Percentiles rank a stretch among this genome's conserved stretches.
Evolutionary conservation across 75 land plant species (phyloP).

Genomic region (Pinus tabuliformis): DNA sequence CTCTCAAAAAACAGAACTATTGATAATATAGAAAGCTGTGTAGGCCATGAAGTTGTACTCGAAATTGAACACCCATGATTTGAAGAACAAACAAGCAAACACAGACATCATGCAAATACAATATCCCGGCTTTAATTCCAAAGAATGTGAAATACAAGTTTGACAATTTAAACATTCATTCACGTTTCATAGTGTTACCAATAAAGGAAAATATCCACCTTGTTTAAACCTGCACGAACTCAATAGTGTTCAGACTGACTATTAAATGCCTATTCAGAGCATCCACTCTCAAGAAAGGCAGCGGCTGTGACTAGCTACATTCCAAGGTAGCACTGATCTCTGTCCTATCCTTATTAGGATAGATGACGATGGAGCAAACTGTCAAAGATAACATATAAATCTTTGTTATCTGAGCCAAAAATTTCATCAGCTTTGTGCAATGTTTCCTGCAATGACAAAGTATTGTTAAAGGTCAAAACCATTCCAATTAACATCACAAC

Average conservation of each 20-base stretch:
- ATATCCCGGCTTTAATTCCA: not conserved
- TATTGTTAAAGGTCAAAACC: not conserved
- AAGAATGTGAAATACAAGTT: not conserved
- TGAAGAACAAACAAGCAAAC: not conserved
- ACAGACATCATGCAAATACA: not conserved
- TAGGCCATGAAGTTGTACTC: too few species aligned
- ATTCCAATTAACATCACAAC: not conserved
- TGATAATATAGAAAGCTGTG: not conserved
- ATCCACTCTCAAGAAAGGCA: too few species aligned
- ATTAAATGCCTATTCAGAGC: not conserved
- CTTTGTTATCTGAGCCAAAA: conserved; percentile 84
- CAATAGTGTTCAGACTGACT: not conserved
- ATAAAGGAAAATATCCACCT: not conserved
- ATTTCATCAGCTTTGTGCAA: conserved; percentile 80
- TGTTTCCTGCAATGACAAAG: conserved; percentile 59
- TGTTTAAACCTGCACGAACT: not conserved
- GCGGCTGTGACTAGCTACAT: too few species aligned
- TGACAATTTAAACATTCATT: not conserved
- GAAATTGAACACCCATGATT: not conserved
- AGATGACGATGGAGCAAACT: conserved; percentile 66
- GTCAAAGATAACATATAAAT: conserved; percentile 75
- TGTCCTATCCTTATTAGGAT: conserved; percentile 12
- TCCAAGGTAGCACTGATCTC: too few species aligned
- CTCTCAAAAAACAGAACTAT: not conserved
- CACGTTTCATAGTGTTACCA: not conserved